Evolutionary conservation across 176 grass and related monocot genomes (phyloP).

Genomic region (Thalia dealbata): DNA sequence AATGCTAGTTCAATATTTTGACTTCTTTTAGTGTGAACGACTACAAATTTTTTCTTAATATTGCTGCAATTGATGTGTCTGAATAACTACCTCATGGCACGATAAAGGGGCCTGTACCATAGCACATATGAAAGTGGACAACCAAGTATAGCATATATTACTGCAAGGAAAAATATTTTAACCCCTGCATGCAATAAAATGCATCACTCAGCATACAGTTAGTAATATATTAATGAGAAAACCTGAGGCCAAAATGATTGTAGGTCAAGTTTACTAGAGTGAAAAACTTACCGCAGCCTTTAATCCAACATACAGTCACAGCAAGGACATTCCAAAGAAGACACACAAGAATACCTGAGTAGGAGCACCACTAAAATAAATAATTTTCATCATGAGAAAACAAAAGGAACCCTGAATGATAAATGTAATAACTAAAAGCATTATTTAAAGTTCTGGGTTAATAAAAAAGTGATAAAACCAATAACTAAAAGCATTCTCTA

Average conservation of each 20-base stretch:
- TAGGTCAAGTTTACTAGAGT: neutral
- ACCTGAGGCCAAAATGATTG: neutral
- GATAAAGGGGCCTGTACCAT: conserved; percentile 90
- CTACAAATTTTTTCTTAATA: conserved; percentile 1
- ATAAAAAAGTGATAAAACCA: neutral
- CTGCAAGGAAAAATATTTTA: conserved; percentile 86
- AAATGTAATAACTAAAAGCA: neutral
- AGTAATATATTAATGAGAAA: conserved; percentile 20
- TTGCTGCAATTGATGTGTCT: conserved; percentile 1
- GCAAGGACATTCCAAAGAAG: conserved; percentile 3
- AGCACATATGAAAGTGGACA: conserved; percentile 81
- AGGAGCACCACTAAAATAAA: neutral
- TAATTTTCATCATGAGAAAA: conserved; percentile 1
- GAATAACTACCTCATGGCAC: conserved; percentile 62
- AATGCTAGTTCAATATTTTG: neutral
- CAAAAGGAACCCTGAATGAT: neutral
- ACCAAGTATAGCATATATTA: conserved; percentile 81
- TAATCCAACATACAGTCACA: conserved; percentile 12
- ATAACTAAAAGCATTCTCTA: neutral
- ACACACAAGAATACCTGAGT: conserved; percentile 5
- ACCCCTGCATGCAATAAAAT: conserved; percentile 36
- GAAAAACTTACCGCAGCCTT: conserved; percentile 4
- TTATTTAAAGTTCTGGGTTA: too few species aligned
- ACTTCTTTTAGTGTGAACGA: neutral
- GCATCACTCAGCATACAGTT: conserved; percentile 6